Conservation (phyloP, 768 basidiomycete genomes). For the Trametes sanguinea region DNA sequence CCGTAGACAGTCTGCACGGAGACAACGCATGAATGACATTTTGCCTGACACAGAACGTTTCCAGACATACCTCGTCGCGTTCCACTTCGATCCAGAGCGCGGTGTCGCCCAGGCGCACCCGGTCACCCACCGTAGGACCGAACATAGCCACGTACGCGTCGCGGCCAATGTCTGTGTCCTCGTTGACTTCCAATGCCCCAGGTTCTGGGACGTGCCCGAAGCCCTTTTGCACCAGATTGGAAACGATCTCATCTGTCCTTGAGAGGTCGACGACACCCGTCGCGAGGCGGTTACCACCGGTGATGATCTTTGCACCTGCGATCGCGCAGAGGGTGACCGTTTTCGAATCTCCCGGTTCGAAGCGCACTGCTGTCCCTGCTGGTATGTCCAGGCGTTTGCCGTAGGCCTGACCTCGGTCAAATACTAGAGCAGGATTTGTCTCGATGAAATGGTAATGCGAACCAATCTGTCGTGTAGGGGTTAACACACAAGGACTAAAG, state of each 20-base stretch:
- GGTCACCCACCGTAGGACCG: constrained; percentile 92
- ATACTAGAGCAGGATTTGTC: constrained; percentile 76
- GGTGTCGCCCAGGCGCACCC: constrained; percentile 87
- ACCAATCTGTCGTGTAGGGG: constrained; percentile 59
- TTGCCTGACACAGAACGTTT: background rate
- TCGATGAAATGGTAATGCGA: constrained; percentile 96
- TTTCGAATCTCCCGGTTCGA: constrained; percentile 91
- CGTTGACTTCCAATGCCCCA: constrained; percentile 50
- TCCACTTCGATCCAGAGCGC: constrained; percentile 92
- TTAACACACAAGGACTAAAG: background rate
- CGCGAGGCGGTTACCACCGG: constrained; percentile 80
- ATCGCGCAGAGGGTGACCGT: constrained; percentile 82
- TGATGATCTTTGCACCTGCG: constrained; percentile 67
- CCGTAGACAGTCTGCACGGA: constrained; percentile 75
- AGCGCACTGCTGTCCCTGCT: constrained; percentile 93
- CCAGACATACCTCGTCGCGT: constrained; percentile 60
- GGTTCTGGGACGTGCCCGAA: constrained; percentile 76
- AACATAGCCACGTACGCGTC: constrained; percentile 91
- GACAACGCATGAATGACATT: background rate
- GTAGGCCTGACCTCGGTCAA: constrained; percentile 81
- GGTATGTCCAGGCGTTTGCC: constrained; percentile 90
- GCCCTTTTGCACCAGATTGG: constrained; percentile 52
- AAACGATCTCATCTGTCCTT: constrained; percentile 50
- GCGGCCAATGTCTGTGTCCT: constrained; percentile 59
- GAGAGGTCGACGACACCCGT: constrained; percentile 51